phyloP scores from a whole-genome alignment of 2,329 filamentous ascomycete genomes.

The Plectosphaerella cucumerina region DNA sequence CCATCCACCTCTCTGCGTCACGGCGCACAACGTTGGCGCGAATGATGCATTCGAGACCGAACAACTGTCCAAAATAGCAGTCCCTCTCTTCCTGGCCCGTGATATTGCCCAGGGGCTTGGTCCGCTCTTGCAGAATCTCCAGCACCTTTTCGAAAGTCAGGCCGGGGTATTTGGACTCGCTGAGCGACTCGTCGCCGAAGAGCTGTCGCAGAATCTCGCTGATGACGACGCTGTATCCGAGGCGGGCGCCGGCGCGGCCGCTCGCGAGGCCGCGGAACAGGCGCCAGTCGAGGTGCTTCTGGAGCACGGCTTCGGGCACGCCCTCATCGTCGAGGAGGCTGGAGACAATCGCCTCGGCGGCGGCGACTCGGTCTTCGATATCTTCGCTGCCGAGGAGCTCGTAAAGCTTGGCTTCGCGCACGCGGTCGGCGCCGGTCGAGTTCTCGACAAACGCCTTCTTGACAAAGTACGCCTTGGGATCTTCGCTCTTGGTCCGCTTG shows the following conservation, averaged over 20 bases:
- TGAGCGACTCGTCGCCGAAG: conserved; percentile 46
- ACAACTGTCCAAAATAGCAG: conserved; percentile 78
- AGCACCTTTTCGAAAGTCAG: conserved; percentile 54
- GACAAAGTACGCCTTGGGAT: conserved; percentile 24
- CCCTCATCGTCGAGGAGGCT: conserved; percentile 47
- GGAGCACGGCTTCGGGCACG: conserved; percentile 48
- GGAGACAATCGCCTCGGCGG: conserved; percentile 55
- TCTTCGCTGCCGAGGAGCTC: conserved; percentile 59
- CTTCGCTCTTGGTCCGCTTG: conserved; percentile 22
- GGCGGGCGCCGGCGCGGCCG: conserved; percentile 78
- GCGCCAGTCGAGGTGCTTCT: conserved; percentile 58
- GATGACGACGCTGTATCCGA: conserved; percentile 86
- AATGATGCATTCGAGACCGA: conserved; percentile 82
- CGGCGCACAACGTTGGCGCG: conserved; percentile 70
- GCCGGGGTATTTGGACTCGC: conserved; percentile 42
- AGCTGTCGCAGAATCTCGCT: conserved; percentile 74
- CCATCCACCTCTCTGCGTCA: conserved; percentile 55
- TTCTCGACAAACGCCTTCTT: conserved; percentile 46
- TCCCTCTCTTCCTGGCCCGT: conserved; percentile 77
- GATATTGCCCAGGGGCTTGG: conserved; percentile 47
- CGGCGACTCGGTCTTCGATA: conserved; percentile 48
- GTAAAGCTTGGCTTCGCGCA: conserved; percentile 56
- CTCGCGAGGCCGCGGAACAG: conserved; percentile 87
- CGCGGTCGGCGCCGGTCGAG: conserved; percentile 47
- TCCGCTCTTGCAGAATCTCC: conserved; percentile 50